Conservation (phyloP, 345 rosid species). For the Fremontodendron californicum region DNA sequence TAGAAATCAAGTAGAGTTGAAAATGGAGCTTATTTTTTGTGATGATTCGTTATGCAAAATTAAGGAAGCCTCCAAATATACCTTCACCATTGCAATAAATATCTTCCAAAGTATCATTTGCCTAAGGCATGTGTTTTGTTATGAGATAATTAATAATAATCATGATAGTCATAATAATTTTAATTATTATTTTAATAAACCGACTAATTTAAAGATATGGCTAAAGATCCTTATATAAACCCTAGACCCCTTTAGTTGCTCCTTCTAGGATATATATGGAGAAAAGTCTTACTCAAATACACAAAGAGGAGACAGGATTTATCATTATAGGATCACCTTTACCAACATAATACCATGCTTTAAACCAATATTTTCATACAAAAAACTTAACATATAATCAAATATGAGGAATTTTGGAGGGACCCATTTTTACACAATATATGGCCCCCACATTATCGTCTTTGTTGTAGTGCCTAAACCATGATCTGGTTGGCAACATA, state of each 20-base stretch:
- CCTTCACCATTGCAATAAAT: not conserved
- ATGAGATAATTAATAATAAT: not conserved
- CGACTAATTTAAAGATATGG: not conserved
- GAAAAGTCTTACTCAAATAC: not conserved
- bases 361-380: not conserved
- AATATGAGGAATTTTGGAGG: not conserved
- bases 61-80: not conserved
- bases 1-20: slow-evolving; percentile 4
- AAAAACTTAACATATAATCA: not conserved
- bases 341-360: slow-evolving; percentile 30
- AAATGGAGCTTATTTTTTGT: not conserved
- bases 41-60: not conserved
- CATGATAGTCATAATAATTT: slow-evolving; percentile 14
- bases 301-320: slow-evolving; percentile 35
- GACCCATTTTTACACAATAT: slow-evolving; percentile 2
- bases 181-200: slow-evolving; percentile 9
- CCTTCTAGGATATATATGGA: not conserved
- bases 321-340: slow-evolving; percentile 42
- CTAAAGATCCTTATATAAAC: not conserved
- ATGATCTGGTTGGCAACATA: slow-evolving; percentile 41
- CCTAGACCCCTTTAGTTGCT: not conserved
- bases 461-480: slow-evolving; percentile 14
- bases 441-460: slow-evolving; percentile 22
- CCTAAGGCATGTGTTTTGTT: not conserved
- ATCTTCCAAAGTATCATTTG: slow-evolving; percentile 8